Conservation (phyloP, 441 rosid genomes). For the Corymbia calophylla region DNA sequence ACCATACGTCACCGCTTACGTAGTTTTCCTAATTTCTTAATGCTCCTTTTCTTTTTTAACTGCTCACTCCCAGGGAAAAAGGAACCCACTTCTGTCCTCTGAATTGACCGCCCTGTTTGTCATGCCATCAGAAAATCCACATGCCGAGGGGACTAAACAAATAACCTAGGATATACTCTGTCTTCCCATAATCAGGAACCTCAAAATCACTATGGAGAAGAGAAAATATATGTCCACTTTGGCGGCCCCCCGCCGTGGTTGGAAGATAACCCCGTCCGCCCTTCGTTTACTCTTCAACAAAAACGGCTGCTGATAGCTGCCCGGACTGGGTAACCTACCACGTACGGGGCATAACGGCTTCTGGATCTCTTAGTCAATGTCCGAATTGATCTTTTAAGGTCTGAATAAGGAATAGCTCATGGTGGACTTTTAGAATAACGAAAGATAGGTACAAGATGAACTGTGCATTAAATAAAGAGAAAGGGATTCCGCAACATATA, state of each 20-base stretch:
- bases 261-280: not conserved
- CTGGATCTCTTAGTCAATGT: not conserved
- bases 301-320: not conserved
- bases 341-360: not conserved
- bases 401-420: too few relatives aligned
- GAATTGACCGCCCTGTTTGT: not conserved
- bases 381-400: too few relatives aligned
- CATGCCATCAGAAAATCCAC: not conserved
- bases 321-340: too few relatives aligned
- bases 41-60: not conserved
- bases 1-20: not conserved
- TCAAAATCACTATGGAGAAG: not conserved
- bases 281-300: not conserved
- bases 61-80: not conserved
- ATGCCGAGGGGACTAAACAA: not conserved
- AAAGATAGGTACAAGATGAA: too few relatives aligned
- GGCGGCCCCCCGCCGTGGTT: not conserved
- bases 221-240: not conserved
- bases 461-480: too few relatives aligned
- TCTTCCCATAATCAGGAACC: not conserved
- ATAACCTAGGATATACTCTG: not conserved
- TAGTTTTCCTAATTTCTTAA: not conserved
- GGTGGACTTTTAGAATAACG: too few relatives aligned
- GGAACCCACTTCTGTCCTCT: not conserved
- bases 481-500: too few relatives aligned